Evolutionary conservation across 345 rosid species (phyloP), one percentile per base, ranked within the genome.

Genomic region (Arabis hirsuta): DNA sequence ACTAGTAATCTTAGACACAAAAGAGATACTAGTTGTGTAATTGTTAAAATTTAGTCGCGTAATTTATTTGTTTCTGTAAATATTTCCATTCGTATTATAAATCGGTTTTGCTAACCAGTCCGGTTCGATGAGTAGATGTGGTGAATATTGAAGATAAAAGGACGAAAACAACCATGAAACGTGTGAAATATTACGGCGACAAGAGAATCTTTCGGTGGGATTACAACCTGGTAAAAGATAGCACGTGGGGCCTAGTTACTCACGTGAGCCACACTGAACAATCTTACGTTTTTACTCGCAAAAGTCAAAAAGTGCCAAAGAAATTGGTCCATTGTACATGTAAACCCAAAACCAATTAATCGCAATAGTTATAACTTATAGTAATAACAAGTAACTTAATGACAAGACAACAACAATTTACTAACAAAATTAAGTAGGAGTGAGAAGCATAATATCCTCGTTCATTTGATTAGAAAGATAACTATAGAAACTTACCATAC

Each of bases 191-290:
- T 73, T 73, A 65, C 73, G 68, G 65, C 69, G 55, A 74, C 72
- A 74, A 55, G 77, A 27, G 79, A 71, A 81, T 78, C 81, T 67
- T 60, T 53, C 58, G 59, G 65, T 62, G 79, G 76, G 73, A 69
- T 61, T 70, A 48, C 70, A 68, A 22, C 45, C 48, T 53, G 79
- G 69, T 54, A 73, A 72, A 72, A 62, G 58, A 55, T 56, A 19
- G 48, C 44, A 36, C 52, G 56, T 38, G 42, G 71, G 51, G 4
- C 34, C 57, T 27, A 5, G 32, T 36, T 11, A 0, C 38, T 20
- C 77, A 73, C 65, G 65, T 64, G 71, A 65, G 8, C 42, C 50
- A 63, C 64, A 46, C 71, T 19, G 65, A 46, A 55, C 24, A 1
- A 4, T 46, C 9, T 20, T 56, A 56, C n/a, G 45, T 29, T 44